Base-by-base conservation (phyloP, 495 filamentous ascomycete species). In the Penicillium mononematosum region DNA sequence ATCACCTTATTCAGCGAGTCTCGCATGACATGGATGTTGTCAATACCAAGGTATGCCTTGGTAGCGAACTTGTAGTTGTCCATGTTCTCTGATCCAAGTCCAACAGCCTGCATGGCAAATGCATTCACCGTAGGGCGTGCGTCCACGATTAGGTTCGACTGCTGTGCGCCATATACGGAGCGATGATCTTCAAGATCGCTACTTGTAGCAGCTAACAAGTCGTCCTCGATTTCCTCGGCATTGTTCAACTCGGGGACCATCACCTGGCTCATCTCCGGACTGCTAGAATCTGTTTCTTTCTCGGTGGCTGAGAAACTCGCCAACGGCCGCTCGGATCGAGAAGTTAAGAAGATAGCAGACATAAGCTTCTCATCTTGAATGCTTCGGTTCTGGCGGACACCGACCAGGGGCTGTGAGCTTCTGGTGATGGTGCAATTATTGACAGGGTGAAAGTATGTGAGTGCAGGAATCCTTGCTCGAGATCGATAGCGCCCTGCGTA, bases 11-110 rank as follows among this genome's bases (percentile, higher is more conserved):
- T 85, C 51, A 98, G 73, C 3, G 93, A 97, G 48, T 91, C 88
- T 55, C 94, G 81, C 94, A 99, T 99, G 53, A 97, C 93, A 68
- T 99, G 94, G 57, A 99, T 98, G 61, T 99, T 99, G 68, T 96
- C 94, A 65, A 99, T 99, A 45, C 92, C 92, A n/a, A 99, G 80
- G 63, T 94, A 97, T 0, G 87, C 89, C 67, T 96, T 96, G 41
- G 89, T 91, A 29, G 90, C 90, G 64, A 90, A 92, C 49, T 85
- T 88, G 70, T 99, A 99, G 69, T 97, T 89, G 50, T 96, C 92
- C 91, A 98, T 96, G 61, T 97, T 97, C 68, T 99, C 94, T 0
- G 91, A 96, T 4, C 94, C 94, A 62, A 91, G 84, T 2, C 94
- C 94, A 60, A 94, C 87, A 9, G 90, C 90, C 72, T 97, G 92